Conservation (phyloP, 2,329 filamentous ascomycete species). For the Claviceps sp. region DNA sequence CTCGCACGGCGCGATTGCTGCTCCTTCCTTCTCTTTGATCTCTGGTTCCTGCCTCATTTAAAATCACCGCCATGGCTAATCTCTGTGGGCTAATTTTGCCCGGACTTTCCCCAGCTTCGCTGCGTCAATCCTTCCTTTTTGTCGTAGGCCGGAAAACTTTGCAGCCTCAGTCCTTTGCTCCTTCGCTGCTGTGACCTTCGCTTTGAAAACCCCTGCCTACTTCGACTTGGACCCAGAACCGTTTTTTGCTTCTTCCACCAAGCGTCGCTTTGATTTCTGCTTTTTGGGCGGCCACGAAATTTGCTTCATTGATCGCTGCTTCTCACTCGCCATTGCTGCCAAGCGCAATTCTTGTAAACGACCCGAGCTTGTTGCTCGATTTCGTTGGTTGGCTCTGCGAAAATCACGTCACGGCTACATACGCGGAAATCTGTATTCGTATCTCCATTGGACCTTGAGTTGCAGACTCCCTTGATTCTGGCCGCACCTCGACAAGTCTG, state of each 20-base stretch:
- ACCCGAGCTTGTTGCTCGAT: not conserved
- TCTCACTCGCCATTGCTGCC: not conserved
- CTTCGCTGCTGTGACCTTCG: not conserved
- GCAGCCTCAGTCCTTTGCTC: not conserved
- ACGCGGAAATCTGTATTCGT: too few relatives aligned
- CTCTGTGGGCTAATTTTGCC: not conserved
- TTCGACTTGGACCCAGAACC: not conserved
- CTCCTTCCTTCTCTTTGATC: not conserved
- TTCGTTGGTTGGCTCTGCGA: not conserved
- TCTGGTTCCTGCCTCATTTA: not conserved
- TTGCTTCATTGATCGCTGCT: not conserved
- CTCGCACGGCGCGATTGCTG: not conserved
- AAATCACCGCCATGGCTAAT: not conserved
- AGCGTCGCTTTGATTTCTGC: not conserved
- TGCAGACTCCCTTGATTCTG: too few relatives aligned
- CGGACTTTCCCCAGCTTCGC: not conserved
- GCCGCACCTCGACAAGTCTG: not conserved
- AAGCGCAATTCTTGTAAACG: not conserved
- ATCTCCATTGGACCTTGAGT: too few relatives aligned
- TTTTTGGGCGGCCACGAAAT: slow-evolving; percentile 2
- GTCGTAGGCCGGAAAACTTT: not conserved
- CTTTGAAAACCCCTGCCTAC: not conserved
- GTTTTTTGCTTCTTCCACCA: slow-evolving; percentile 1
- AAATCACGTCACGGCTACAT: not conserved
- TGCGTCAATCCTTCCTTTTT: not conserved